These are phyloP conservation scores for Fusarium duplospermum DNA, from an alignment of 2,329 filamentous ascomycete species.

Conservation along the genomic window DNA sequence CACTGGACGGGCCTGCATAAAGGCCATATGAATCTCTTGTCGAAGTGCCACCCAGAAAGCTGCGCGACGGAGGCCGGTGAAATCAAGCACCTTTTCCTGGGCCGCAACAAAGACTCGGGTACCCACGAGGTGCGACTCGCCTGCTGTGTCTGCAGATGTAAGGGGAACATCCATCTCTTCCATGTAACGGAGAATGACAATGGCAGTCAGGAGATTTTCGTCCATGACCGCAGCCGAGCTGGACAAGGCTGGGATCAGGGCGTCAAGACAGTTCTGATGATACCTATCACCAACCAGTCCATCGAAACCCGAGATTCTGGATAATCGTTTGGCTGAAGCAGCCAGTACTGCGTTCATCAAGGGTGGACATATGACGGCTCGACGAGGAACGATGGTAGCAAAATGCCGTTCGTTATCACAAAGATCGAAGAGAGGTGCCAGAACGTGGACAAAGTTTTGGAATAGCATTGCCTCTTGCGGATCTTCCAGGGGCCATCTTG, in stretches of 20 bases:
- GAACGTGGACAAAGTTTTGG: conserved; percentile 40
- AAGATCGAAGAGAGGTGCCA: conserved; percentile 45
- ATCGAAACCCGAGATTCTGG: conserved; percentile 38
- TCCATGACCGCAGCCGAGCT: conserved; percentile 43
- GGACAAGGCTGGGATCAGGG: conserved; percentile 43
- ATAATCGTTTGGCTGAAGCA: conserved; percentile 43
- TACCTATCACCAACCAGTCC: conserved; percentile 41
- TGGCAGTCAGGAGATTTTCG: conserved; percentile 46
- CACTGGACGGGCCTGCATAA: conserved; percentile 45
- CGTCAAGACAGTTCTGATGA: conserved; percentile 44
- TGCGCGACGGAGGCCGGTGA: conserved; percentile 44
- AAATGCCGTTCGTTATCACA: conserved; percentile 46
- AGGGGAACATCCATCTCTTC: conserved; percentile 44
- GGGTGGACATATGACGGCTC: conserved; percentile 43
- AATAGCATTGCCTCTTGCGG: conserved; percentile 46
- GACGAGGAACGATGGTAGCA: conserved; percentile 43
- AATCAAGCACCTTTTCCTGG: conserved; percentile 42
- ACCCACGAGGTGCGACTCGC: conserved; percentile 45
- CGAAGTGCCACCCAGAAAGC: conserved; percentile 46
- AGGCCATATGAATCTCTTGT: conserved; percentile 48
- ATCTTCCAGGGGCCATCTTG: conserved; percentile 39
- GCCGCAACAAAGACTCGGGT: conserved; percentile 46
- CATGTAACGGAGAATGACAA: conserved; percentile 47
- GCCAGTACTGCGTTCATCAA: conserved; percentile 45
- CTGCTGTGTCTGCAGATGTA: conserved; percentile 17